Evolutionary conservation across 2,329 filamentous ascomycete species (phyloP).

Genomic region (Diaporthe helianthi): DNA sequence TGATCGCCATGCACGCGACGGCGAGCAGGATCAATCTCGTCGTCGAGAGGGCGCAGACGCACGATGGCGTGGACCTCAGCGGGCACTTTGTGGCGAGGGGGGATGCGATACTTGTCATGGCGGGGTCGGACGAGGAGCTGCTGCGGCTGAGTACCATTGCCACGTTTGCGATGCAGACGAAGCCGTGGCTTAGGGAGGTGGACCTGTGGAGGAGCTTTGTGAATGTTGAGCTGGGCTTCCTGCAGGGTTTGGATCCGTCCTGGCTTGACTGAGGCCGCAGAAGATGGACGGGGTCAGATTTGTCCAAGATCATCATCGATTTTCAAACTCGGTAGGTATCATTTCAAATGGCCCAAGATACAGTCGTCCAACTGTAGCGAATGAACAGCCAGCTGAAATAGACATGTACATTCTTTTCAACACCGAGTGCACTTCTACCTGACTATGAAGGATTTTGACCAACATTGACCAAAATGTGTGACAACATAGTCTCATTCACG

Average conservation of each 20-base stretch:
- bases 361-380: no score
- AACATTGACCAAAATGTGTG: no score
- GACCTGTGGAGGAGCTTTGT: slow-evolving; percentile 60
- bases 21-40: slow-evolving; percentile 43
- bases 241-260: slow-evolving; percentile 49
- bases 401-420: no score
- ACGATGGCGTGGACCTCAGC: slow-evolving; percentile 39
- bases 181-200: slow-evolving; percentile 57
- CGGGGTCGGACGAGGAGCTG: slow-evolving; percentile 48
- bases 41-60: slow-evolving; percentile 37
- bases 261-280: slow-evolving; percentile 44
- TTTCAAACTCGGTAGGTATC: no score
- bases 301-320: no score
- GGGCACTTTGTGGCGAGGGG: slow-evolving; percentile 49
- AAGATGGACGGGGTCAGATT: neutral
- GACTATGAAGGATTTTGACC: no score
- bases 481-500: no score
- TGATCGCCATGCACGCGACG: slow-evolving; percentile 48
- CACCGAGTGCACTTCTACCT: no score
- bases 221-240: slow-evolving; percentile 52
- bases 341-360: neutral
- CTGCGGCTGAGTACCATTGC: slow-evolving; percentile 47
- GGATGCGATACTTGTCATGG: slow-evolving; percentile 56
- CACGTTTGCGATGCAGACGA: slow-evolving; percentile 54
- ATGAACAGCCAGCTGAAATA: no score